These are phyloP conservation scores for Garcia nutans DNA, from an alignment of 345 rosid species.

Conservation along the genomic window DNA sequence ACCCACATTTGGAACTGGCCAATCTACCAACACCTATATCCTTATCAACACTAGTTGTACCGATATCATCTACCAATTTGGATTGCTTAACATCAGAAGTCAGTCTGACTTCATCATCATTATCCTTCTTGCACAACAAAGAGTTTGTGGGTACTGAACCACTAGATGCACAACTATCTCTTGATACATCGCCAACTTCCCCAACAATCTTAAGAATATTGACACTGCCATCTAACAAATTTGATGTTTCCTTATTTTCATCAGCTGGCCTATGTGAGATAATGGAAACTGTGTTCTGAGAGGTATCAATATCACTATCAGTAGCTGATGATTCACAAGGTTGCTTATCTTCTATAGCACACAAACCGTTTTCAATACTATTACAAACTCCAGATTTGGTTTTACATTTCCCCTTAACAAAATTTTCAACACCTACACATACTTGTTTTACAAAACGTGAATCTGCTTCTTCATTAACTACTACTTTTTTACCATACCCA, in stretches of 20 bases:
- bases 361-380: slow-evolving; percentile 13
- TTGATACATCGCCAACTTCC: slow-evolving; percentile 31
- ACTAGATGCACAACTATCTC: slow-evolving; percentile 38
- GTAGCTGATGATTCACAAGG: slow-evolving; percentile 24
- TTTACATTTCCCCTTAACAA: slow-evolving; percentile 37
- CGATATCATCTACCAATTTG: slow-evolving; percentile 18
- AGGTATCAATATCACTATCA: background rate
- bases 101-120: slow-evolving; percentile 26
- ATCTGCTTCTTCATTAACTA: slow-evolving; percentile 25
- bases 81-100: slow-evolving; percentile 24
- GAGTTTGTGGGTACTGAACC: slow-evolving; percentile 26
- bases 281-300: slow-evolving; percentile 11
- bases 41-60: slow-evolving; percentile 23
- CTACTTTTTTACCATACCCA: slow-evolving; percentile 22
- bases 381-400: slow-evolving; percentile 14
- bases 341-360: slow-evolving; percentile 20
- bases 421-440: slow-evolving; percentile 47
- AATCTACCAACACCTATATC: slow-evolving; percentile 33
- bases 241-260: slow-evolving; percentile 31
- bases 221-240: slow-evolving; percentile 21
- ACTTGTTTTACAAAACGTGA: slow-evolving; percentile 37
- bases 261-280: slow-evolving; percentile 23
- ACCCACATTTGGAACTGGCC: slow-evolving; percentile 31
- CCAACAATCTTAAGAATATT: slow-evolving; percentile 14
- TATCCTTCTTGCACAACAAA: slow-evolving; percentile 29